phyloP scores from a whole-genome alignment of 2,329 filamentous ascomycete species.

The Aspergillaceae sp. region DNA sequence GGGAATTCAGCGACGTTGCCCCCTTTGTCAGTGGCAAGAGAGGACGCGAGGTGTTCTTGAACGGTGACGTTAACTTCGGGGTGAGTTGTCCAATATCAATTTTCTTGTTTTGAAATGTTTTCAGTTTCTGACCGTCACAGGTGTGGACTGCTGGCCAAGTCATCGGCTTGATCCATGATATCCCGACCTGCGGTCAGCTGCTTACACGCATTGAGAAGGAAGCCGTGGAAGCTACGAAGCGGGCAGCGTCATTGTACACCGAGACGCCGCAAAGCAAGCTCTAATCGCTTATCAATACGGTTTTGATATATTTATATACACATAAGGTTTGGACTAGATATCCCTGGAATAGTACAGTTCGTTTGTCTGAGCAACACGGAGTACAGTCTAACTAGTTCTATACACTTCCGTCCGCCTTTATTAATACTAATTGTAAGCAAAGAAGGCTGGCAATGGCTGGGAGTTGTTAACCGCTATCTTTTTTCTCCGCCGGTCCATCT shows the following conservation, averaged over 20 bases:
- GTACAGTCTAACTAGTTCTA: no score
- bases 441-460: no score
- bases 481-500: no score
- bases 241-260: conserved; percentile 49
- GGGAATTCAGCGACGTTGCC: conserved; percentile 83
- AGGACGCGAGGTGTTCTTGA: conserved; percentile 82
- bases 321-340: no score
- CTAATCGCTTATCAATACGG: conserved; percentile 20
- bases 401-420: no score
- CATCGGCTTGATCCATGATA: conserved; percentile 78
- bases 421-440: no score
- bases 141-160: conserved; percentile 97
- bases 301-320: no score
- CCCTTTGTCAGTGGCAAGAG: conserved; percentile 83
- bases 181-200: conserved; percentile 64
- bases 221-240: conserved; percentile 57
- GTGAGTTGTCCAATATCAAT: conserved; percentile 46
- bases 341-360: no score
- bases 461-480: no score
- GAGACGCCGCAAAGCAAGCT: conserved; percentile 47
- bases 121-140: conserved; percentile 34
- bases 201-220: conserved; percentile 68
- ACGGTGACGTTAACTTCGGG: conserved; percentile 82
- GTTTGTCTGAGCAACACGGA: no score
- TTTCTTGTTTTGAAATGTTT: conserved; percentile 8